Evolutionary conservation across 108 stramenopile genomes (phyloP).

Genomic region (Seminavis robusta): DNA sequence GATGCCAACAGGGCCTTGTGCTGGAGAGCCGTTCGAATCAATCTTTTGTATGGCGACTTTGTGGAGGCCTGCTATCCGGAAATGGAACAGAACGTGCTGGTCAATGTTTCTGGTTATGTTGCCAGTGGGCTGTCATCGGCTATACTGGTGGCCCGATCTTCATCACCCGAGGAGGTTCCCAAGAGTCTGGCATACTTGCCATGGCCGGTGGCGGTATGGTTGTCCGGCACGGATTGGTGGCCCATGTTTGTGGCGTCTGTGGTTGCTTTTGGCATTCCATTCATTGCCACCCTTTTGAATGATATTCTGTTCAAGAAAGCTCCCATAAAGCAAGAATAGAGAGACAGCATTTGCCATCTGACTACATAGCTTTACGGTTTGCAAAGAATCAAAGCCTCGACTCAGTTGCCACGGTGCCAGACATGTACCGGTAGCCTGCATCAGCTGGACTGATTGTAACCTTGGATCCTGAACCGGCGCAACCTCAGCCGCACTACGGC

Average conservation of each 20-base stretch:
- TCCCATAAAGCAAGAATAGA: no score
- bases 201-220: slow-evolving; percentile 36
- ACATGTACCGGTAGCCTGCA: no score
- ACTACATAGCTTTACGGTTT: no score
- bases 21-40: slow-evolving; percentile 55
- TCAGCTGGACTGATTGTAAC: no score
- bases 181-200: slow-evolving; percentile 58
- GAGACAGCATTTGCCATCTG: no score
- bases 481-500: no score
- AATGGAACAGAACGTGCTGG: slow-evolving; percentile 53
- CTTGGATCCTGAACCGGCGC: no score
- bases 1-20: slow-evolving; percentile 21
- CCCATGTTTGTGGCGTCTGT: slow-evolving; percentile 29
- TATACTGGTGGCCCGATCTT: slow-evolving; percentile 7
- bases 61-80: slow-evolving; percentile 85
- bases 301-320: slow-evolving; percentile 3
- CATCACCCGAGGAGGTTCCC: slow-evolving; percentile 1
- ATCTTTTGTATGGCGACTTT: slow-evolving; percentile 78
- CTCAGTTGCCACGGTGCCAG: no score
- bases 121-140: slow-evolving; percentile 56
- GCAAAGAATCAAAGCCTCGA: no score
- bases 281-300: slow-evolving; percentile 22
- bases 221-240: slow-evolving; percentile 40
- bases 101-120: slow-evolving; percentile 61
- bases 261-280: slow-evolving; percentile 46